Evolutionary conservation across 352 stramenopile genomes (phyloP).

Genomic region (Pythium phragmitis): DNA sequence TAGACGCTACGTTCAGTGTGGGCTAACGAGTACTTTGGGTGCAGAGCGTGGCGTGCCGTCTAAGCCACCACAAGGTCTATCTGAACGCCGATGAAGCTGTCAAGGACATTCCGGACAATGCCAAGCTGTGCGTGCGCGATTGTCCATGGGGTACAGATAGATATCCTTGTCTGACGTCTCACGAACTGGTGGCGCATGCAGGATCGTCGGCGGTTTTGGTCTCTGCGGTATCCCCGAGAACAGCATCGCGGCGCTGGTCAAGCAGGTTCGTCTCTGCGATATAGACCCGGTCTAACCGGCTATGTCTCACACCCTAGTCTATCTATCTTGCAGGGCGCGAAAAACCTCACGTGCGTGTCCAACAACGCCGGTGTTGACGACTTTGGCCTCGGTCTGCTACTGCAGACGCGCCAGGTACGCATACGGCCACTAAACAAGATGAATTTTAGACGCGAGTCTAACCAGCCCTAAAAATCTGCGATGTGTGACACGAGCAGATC

Average conservation of each 20-base stretch:
- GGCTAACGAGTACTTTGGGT: background rate
- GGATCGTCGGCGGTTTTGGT: constrained; percentile 88
- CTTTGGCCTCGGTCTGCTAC: constrained; percentile 91
- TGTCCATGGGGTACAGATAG: background rate
- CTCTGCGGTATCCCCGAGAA: constrained; percentile 93
- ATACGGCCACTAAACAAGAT: background rate
- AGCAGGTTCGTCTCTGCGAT: constrained; percentile 38
- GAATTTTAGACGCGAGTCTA: background rate
- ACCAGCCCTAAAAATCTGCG: background rate
- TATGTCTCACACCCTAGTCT: background rate
- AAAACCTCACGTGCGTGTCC: constrained; percentile 88
- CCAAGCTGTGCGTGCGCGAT: constrained; percentile 58
- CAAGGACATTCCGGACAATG: constrained; percentile 65
- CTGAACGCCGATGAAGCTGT: constrained; percentile 67
- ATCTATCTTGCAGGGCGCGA: constrained; percentile 48
- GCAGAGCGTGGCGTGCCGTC: constrained; percentile 18
- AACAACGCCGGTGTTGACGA: constrained; percentile 95
- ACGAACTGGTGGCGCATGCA: constrained; percentile 24
- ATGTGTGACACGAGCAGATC: constrained; percentile 54
- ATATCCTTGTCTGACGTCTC: background rate
- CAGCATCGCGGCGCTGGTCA: constrained; percentile 81
- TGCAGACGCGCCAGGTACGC: constrained; percentile 88
- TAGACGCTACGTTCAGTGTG: background rate
- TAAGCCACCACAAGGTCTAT: constrained; percentile 63
- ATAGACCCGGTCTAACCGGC: constrained; percentile 5